A percentile compares a stretch with the other conserved stretches of the same genome.
Conservation (phyloP, 805 yeast species). For the Myxozyma lipomycoides region DNA sequence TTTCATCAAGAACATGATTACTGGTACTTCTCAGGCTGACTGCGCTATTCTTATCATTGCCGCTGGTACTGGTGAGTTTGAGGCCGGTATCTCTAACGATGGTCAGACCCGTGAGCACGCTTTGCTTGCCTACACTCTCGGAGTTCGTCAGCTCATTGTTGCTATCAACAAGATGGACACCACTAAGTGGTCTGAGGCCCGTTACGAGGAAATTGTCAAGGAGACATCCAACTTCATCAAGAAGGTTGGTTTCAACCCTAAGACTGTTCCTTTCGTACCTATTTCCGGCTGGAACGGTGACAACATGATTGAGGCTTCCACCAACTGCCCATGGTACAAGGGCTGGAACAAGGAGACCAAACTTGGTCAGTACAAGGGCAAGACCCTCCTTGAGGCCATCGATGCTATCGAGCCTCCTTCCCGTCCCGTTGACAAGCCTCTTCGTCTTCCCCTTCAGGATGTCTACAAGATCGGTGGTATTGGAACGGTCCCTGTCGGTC, state of each 20-base stretch:
- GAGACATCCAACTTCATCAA: constrained; percentile 76
- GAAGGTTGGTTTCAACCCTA: constrained; percentile 81
- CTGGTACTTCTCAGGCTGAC: constrained; percentile 93
- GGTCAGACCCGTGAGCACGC: constrained; percentile 97
- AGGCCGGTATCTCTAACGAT: constrained; percentile 91
- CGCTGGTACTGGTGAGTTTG: constrained; percentile 92
- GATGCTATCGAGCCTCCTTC: constrained; percentile 76
- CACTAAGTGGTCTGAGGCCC: constrained; percentile 77
- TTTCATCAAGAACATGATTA: constrained; percentile 97
- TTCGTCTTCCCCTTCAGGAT: constrained; percentile 86
- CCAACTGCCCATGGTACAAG: constrained; percentile 86
- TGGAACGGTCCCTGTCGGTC: constrained; percentile 90
- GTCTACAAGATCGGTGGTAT: constrained; percentile 91
- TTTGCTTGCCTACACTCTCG: constrained; percentile 81
- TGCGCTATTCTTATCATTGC: constrained; percentile 87
- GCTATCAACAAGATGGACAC: constrained; percentile 96
- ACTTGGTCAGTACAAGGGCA: constrained; percentile 67
- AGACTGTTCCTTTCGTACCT: constrained; percentile 83
- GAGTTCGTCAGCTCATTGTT: constrained; percentile 81
- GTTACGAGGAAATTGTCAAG: constrained; percentile 74
- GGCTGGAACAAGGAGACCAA: constrained; percentile 79
- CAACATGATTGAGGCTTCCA: constrained; percentile 80
- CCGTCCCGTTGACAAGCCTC: constrained; percentile 82
- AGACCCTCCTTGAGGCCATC: constrained; percentile 80
- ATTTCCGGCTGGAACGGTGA: constrained; percentile 92